Percentiles rank a stretch among this genome's conserved stretches.
These are phyloP conservation scores for Alternaria consortialis DNA, from an alignment of 2,329 filamentous ascomycete genomes.

Conservation along the genomic window DNA sequence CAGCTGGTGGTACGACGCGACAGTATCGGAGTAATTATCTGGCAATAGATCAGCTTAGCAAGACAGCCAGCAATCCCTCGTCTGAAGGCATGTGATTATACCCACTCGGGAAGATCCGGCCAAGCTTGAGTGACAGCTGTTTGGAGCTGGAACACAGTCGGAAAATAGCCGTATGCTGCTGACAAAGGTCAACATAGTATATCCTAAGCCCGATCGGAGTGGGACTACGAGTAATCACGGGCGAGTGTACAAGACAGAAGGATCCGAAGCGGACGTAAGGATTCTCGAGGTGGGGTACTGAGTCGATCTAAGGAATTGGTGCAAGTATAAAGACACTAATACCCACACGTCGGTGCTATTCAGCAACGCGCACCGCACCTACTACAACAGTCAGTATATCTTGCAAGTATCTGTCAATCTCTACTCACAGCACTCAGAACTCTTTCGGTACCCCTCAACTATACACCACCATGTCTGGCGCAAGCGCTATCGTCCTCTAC, in stretches of 20 bases:
- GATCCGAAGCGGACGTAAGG: slow-evolving; percentile 20
- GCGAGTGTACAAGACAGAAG: background rate
- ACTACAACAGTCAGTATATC: slow-evolving; percentile 5
- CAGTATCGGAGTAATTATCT: background rate
- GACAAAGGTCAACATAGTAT: background rate
- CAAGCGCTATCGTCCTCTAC: slow-evolving; percentile 50
- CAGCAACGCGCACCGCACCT: background rate
- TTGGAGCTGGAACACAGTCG: background rate
- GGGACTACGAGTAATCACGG: background rate
- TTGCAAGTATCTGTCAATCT: background rate
- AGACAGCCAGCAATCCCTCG: background rate
- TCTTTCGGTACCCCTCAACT: background rate
- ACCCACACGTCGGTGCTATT: slow-evolving; percentile 2
- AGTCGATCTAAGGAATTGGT: background rate
- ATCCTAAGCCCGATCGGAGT: background rate
- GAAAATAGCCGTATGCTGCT: background rate
- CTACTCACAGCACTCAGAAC: background rate
- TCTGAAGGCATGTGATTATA: background rate
- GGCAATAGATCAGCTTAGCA: background rate
- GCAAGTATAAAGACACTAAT: slow-evolving; percentile 17
- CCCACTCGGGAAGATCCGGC: slow-evolving; percentile 6
- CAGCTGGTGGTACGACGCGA: background rate
- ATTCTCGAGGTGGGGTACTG: slow-evolving; percentile 24
- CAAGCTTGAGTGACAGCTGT: background rate
- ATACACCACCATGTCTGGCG: slow-evolving; percentile 26